Conservation (phyloP, 2,329 filamentous ascomycete genomes). For the Stagonosporopsis rhizophila region DNA sequence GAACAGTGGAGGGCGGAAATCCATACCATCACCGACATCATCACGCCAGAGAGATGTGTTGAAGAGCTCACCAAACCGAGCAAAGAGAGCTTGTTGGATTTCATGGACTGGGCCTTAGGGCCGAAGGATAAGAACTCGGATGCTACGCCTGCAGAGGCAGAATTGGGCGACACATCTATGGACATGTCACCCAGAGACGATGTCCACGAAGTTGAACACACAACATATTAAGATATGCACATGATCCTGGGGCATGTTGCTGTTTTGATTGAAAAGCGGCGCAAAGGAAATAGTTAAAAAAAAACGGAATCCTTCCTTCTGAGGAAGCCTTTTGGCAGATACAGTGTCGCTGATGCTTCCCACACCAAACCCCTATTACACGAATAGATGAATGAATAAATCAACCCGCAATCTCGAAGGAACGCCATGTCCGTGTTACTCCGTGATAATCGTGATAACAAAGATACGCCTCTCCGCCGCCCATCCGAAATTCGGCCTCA, state of each 20-base stretch:
- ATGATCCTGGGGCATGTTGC: not conserved
- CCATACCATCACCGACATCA: conserved; percentile 36
- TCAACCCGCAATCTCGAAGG: not conserved
- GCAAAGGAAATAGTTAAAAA: not conserved
- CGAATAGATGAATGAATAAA: not conserved
- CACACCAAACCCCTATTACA: not conserved
- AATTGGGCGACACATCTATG: not conserved
- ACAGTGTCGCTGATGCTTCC: not conserved
- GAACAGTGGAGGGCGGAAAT: conserved; percentile 34
- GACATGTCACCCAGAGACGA: not conserved
- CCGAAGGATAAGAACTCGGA: not conserved
- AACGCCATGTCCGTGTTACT: not conserved
- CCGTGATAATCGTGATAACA: not conserved
- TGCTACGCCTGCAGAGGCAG: not conserved
- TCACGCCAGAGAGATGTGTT: conserved; percentile 38
- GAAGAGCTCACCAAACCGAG: conserved; percentile 30
- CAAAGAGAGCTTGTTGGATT: conserved; percentile 36
- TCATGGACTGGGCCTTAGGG: conserved; percentile 35
- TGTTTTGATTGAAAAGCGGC: not conserved
- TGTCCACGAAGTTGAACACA: not conserved
- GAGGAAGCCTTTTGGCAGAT: not conserved
- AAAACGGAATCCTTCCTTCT: not conserved
- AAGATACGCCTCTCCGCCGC: conserved; percentile 20
- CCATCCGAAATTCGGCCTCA: conserved; percentile 18
- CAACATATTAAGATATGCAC: not conserved